phyloP scores from a whole-genome alignment of 805 yeast species.

The Sugiyamaella boreocaroliniensis region DNA sequence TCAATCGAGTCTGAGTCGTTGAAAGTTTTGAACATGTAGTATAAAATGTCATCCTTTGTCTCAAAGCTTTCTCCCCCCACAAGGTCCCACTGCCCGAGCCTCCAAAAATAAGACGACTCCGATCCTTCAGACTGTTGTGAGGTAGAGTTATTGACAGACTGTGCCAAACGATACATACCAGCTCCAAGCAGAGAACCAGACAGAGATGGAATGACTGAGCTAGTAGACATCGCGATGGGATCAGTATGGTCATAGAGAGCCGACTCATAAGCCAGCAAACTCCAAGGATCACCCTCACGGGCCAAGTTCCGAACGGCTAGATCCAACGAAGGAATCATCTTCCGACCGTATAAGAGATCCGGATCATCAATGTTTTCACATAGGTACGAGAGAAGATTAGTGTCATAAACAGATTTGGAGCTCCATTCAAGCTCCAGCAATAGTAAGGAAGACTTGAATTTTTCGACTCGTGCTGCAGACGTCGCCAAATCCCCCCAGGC shows the following conservation, averaged over 20 bases:
- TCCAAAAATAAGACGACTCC: conserved; percentile 43
- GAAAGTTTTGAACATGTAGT: conserved; percentile 44
- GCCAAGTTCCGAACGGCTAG: conserved; percentile 38
- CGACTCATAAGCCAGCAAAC: conserved; percentile 46
- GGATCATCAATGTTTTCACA: conserved; percentile 52
- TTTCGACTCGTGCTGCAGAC: conserved; percentile 23
- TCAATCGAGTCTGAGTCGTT: conserved; percentile 14
- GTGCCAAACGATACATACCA: conserved; percentile 57
- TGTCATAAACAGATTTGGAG: conserved; percentile 10
- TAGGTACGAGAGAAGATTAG: conserved; percentile 24
- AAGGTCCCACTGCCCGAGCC: conserved; percentile 68
- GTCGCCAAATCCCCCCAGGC: conserved; percentile 11
- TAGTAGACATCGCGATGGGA: conserved; percentile 7
- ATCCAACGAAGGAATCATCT: conserved; percentile 47
- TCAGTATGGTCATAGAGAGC: conserved; percentile 45
- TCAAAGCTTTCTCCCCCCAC: conserved; percentile 35
- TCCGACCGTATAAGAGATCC: conserved; percentile 62
- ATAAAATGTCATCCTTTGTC: conserved; percentile 43
- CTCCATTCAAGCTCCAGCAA: conserved; percentile 28
- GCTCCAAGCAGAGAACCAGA: conserved; percentile 38
- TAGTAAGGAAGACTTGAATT: conserved; percentile 29
- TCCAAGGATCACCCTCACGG: conserved; percentile 35
- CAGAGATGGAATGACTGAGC: conserved; percentile 17
- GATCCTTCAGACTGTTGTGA: not conserved
- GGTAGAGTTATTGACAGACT: conserved; percentile 7